Conservation (phyloP, 2,329 filamentous ascomycete species). For the Xylariaceae sp. region DNA sequence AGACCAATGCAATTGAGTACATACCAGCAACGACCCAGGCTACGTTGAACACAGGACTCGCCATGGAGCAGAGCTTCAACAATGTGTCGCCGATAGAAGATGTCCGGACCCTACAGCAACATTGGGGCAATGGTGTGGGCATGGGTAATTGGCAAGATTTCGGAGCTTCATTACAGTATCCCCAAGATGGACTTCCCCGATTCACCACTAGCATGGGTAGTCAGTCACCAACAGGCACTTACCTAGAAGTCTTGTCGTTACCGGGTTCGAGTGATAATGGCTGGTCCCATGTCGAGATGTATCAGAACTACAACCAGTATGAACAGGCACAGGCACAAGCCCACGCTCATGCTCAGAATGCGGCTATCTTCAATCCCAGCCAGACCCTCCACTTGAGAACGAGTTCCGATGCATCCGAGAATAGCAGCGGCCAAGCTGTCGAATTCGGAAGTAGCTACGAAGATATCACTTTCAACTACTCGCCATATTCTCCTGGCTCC, state of each 20-base stretch:
- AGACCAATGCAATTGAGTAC: constrained; percentile 57
- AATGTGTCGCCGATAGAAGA: constrained; percentile 55
- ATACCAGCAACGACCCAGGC: constrained; percentile 60
- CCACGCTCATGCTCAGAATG: constrained; percentile 46
- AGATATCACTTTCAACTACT: constrained; percentile 70
- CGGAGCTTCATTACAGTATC: constrained; percentile 54
- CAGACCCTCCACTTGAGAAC: constrained; percentile 86
- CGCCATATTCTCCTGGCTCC: constrained; percentile 78
- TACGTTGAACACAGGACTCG: constrained; percentile 56
- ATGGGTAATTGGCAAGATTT: constrained; percentile 80
- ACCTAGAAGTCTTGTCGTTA: constrained; percentile 81
- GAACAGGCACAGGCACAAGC: constrained; percentile 46
- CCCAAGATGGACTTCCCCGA: constrained; percentile 39
- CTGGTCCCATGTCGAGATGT: constrained; percentile 78
- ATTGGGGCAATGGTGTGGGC: constrained; percentile 51
- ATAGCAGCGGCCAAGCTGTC: constrained; percentile 58
- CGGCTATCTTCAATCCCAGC: constrained; percentile 83
- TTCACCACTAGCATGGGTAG: constrained; percentile 43
- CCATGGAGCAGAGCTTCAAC: constrained; percentile 61
- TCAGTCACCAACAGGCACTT: constrained; percentile 73
- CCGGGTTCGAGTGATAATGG: constrained; percentile 81
- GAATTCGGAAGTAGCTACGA: constrained; percentile 73
- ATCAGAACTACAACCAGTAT: constrained; percentile 66
- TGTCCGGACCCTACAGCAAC: constrained; percentile 50
- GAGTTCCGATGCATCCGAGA: constrained; percentile 78